Base-by-base conservation (phyloP, 2,329 filamentous ascomycete species). In the Aaosphaeria arxii region DNA sequence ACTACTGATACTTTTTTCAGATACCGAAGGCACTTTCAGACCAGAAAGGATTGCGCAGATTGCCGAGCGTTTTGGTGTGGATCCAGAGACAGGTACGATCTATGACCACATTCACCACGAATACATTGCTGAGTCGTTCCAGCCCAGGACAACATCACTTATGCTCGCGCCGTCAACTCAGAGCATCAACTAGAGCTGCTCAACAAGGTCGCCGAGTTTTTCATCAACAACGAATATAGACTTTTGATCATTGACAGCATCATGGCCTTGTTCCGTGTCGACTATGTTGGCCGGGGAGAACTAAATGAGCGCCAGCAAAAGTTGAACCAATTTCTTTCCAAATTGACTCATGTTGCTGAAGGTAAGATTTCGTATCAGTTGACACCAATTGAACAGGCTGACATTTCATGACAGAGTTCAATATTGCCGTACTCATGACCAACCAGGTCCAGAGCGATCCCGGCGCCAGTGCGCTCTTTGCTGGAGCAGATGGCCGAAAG, bases 391-490 rank as follows among this genome's bases (percentile, higher is more conserved):
- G 33, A 9, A n/a, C 4, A 9, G n/a, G 9, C 7, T 36, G n/a
- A 9, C n/a, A 2, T 9, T 36, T n/a, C 2, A 9, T 9, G 13
- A 11, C 43, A 77, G 84, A 87, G 59, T 88, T 87, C 72, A 88
- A 87, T 59, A 73, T 87, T 49, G 81, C 79, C 43, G 68, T 71
- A 6, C 65, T 70, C 40, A 56, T 71, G 81, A 87, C 85, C 45
- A 88, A 87, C 55, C 85, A 88, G 70, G 85, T 88, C 33, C 84
- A 87, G 70, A 85, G 82, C 49, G 85, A 87, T 56, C 85, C 85
- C 11, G 84, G 85, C 51, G 85, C 84, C 7, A 86, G 77, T 64
- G 81, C 84, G 41, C 73, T 87, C 7, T 87, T 87, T 61, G 81
- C 83, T 44, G 79, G 83, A 54, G 83, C 82, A 47, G 85, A 87